A percentile compares a stretch with the other conserved stretches of the same genome.
Conservation (phyloP, 345 rosid species). For the Chamaenerion angustifolium region DNA sequence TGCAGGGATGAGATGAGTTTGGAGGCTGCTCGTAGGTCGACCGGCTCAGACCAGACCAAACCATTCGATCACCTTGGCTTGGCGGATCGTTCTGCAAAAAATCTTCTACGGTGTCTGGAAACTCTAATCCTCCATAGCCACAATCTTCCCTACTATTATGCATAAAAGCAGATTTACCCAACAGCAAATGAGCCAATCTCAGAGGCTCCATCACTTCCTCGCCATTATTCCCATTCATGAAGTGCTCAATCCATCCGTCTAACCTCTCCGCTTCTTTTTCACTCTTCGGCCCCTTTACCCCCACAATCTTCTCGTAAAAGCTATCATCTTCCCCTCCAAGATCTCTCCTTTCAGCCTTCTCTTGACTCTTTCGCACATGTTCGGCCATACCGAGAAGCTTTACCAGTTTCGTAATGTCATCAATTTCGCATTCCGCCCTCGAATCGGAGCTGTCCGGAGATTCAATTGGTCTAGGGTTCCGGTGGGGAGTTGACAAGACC, state of each 20-base stretch:
- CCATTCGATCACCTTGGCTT: too few species aligned
- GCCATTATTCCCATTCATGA: slow-evolving; percentile 9
- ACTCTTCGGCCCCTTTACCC: slow-evolving; percentile 39
- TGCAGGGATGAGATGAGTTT: too few species aligned
- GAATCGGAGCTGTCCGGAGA: background rate
- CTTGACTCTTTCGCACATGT: background rate
- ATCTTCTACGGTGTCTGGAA: slow-evolving; percentile 28
- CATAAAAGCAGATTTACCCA: slow-evolving; percentile 30
- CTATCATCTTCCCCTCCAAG: slow-evolving; percentile 22
- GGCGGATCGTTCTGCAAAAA: slow-evolving; percentile 33
- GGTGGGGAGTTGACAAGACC: slow-evolving; percentile 9
- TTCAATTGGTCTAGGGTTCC: slow-evolving; percentile 8
- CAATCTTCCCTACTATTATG: slow-evolving; percentile 11
- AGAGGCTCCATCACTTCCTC: slow-evolving; percentile 22
- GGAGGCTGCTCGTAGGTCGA: too few species aligned
- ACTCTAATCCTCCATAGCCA: slow-evolving; percentile 22
- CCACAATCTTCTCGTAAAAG: slow-evolving; percentile 33
- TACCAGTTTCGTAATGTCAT: slow-evolving; percentile 21
- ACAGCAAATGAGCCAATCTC: slow-evolving; percentile 32
- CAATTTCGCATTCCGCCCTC: background rate
- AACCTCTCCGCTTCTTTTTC: slow-evolving; percentile 26
- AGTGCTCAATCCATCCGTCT: slow-evolving; percentile 30
- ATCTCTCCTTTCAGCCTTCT: slow-evolving; percentile 10
- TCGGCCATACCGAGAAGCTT: slow-evolving; percentile 22
- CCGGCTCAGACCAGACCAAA: too few species aligned